Evolutionary conservation across 2,329 filamentous ascomycete genomes (phyloP).

Genomic region (Cytospora piceicola): DNA sequence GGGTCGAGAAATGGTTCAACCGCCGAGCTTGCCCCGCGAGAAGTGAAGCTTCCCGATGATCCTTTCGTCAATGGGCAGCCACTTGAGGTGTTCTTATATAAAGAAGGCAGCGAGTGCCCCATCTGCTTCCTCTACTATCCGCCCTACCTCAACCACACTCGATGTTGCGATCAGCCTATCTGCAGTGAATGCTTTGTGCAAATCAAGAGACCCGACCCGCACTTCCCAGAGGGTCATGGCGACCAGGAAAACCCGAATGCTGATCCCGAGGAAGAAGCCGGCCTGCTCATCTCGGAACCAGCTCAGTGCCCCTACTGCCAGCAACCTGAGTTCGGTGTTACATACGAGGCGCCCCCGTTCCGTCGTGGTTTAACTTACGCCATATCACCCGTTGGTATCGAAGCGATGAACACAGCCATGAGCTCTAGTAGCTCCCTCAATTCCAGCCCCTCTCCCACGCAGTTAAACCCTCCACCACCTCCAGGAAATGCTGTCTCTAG

Average conservation of each 20-base stretch:
- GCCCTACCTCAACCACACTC: conserved; percentile 88
- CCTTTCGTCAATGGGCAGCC: conserved; percentile 93
- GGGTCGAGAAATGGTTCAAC: conserved; percentile 75
- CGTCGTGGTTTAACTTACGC: conserved; percentile 78
- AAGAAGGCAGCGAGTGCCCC: conserved; percentile 86
- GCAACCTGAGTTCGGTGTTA: conserved; percentile 94
- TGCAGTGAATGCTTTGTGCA: conserved; percentile 99
- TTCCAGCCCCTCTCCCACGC: conserved; percentile 53
- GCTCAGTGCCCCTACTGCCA: conserved; percentile 94
- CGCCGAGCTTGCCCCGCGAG: conserved; percentile 73
- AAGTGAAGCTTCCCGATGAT: conserved; percentile 79
- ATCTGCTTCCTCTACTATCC: conserved; percentile 98
- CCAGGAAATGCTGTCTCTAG: conserved; percentile 44
- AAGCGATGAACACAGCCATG: conserved; percentile 70
- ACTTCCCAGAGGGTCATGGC: conserved; percentile 79
- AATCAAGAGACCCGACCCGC: conserved; percentile 92
- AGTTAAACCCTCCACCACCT: conserved; percentile 40
- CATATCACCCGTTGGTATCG: conserved; percentile 49
- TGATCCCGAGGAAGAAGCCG: conserved; percentile 56
- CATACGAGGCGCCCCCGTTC: conserved; percentile 87
- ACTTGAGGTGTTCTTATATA: conserved; percentile 91
- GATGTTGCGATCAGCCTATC: conserved; percentile 94
- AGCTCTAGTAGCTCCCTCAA: conserved; percentile 83
- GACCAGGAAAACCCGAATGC: conserved; percentile 42
- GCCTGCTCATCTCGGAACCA: conserved; percentile 84